phyloP scores from a whole-genome alignment of 1,139 yeast species.

The Debaryomycetaceae sp. region DNA sequence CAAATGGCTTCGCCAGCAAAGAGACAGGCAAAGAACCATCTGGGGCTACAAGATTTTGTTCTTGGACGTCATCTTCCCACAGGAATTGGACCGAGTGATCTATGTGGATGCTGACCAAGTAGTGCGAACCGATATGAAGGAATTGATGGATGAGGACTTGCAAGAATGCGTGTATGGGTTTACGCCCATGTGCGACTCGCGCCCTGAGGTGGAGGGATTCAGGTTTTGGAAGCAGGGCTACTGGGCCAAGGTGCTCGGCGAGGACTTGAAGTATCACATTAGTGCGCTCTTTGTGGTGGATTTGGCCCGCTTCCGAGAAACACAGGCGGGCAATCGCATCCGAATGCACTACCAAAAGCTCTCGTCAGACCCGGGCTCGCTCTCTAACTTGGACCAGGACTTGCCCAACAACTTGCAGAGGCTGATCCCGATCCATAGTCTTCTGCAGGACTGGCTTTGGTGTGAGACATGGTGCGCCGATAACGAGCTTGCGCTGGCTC shows the following conservation, averaged over 20 bases:
- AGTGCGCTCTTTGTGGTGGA: constrained; percentile 85
- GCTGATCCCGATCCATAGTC: constrained; percentile 59
- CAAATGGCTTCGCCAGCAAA: constrained; percentile 73
- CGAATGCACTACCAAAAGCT: constrained; percentile 85
- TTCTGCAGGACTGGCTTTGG: constrained; percentile 87
- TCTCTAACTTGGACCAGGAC: constrained; percentile 86
- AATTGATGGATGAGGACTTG: constrained; percentile 60
- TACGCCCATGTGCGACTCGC: constrained; percentile 83
- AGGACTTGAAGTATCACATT: constrained; percentile 67
- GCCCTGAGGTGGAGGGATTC: constrained; percentile 77
- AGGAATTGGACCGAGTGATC: constrained; percentile 64
- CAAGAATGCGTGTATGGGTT: constrained; percentile 81
- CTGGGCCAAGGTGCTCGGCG: constrained; percentile 67
- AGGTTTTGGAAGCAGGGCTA: constrained; percentile 94
- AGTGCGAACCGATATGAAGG: constrained; percentile 68
- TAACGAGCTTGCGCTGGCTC: constrained; percentile 54
- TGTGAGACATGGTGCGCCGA: constrained; percentile 93
- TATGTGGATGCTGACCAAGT: constrained; percentile 87
- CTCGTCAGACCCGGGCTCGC: constrained; percentile 73
- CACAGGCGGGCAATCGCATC: constrained; percentile 72
- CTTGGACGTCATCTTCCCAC: constrained; percentile 83
- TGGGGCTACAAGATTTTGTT: constrained; percentile 90
- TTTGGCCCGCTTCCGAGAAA: constrained; percentile 55
- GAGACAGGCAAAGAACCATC: constrained; percentile 70
- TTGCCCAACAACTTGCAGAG: constrained; percentile 81